Evolutionary conservation across 2,329 filamentous ascomycete genomes (phyloP).

Genomic region (Leptographium lundbergii): DNA sequence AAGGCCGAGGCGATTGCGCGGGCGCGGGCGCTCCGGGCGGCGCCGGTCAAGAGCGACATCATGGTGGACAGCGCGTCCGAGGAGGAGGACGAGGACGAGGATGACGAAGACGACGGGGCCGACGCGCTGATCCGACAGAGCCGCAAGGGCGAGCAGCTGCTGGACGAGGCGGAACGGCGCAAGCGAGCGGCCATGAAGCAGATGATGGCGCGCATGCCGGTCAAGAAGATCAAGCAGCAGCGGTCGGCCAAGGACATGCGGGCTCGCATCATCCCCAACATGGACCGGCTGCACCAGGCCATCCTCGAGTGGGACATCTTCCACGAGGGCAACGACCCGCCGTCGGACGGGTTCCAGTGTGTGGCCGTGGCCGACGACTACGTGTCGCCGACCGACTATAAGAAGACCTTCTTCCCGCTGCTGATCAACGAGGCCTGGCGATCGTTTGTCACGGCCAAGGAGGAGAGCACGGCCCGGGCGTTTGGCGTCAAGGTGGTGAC

Average conservation of each 20-base stretch:
- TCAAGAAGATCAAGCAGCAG: slow-evolving; percentile 70
- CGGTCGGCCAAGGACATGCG: slow-evolving; percentile 88
- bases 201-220: slow-evolving; percentile 43
- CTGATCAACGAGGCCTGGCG: slow-evolving; percentile 93
- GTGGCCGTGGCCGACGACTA: slow-evolving; percentile 68
- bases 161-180: slow-evolving; percentile 35
- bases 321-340: slow-evolving; percentile 74
- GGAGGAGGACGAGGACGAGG: slow-evolving; percentile 57
- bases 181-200: slow-evolving; percentile 40
- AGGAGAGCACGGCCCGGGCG: slow-evolving; percentile 67
- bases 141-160: slow-evolving; percentile 32
- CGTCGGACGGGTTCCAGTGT: slow-evolving; percentile 55
- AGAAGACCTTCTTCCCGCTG: slow-evolving; percentile 79
- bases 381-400: slow-evolving; percentile 63
- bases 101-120: slow-evolving; percentile 48
- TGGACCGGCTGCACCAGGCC: slow-evolving; percentile 70
- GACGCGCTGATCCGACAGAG: slow-evolving; percentile 35
- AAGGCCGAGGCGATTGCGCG: slow-evolving; percentile 60
- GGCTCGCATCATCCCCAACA: slow-evolving; percentile 78
- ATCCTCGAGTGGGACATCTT: slow-evolving; percentile 95
- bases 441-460: slow-evolving; percentile 77
- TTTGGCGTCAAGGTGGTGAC: slow-evolving; percentile 84
- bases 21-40: slow-evolving; percentile 51
- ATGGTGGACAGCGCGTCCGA: slow-evolving; percentile 64
- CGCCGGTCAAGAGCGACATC: slow-evolving; percentile 64